Base-by-base conservation (phyloP, 495 filamentous ascomycete species). In the Rusavskia elegans region DNA sequence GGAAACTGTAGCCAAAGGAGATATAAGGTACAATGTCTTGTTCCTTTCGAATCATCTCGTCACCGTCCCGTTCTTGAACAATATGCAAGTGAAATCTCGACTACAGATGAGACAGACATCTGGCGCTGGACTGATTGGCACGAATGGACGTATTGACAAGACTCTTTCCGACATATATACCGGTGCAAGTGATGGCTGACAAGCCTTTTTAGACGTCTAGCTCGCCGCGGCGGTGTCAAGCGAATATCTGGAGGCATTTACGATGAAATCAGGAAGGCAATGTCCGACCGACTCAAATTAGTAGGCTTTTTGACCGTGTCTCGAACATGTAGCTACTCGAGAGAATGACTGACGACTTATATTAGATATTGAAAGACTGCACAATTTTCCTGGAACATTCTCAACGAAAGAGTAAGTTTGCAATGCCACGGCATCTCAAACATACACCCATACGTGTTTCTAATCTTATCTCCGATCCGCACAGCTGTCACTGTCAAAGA, bases 151-250 rank as follows among this genome's bases (percentile, higher is more conserved):
- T 27, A 1, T 6, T 27, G 4, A 27, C 25, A 27, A 6, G 7
- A 27, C 7, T 6, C 25, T 27, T 6, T 6, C 4, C 4, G 25
- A 27, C 25, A 27, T 27, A 27, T 27, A 3, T 27, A 27, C 25
- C 7, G 25, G 25, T 27, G 4, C 7, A 1, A 27, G 3, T 27
- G 16, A 3, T 17, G 5, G n/a, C 17, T 17, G n/a, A 37, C 29
- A 35, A n/a, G 32, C 16, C 6, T 29, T 25, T 16, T 16, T 51
- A 89, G 85, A 45, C 84, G 86, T 50, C 70, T 93, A 4, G 87
- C 87, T 5, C 77, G 87, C 1, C 78, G 87, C 17, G 87, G 87
- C 4, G 87, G 87, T 0, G 77, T 92, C 5, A 84, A 85, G 56
- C 68, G 87, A 0, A 87, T 93, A 17, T 82, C 78, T 0, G 71